Conservation (phyloP, 2,329 filamentous ascomycete species). For the Penicillium hordei region DNA sequence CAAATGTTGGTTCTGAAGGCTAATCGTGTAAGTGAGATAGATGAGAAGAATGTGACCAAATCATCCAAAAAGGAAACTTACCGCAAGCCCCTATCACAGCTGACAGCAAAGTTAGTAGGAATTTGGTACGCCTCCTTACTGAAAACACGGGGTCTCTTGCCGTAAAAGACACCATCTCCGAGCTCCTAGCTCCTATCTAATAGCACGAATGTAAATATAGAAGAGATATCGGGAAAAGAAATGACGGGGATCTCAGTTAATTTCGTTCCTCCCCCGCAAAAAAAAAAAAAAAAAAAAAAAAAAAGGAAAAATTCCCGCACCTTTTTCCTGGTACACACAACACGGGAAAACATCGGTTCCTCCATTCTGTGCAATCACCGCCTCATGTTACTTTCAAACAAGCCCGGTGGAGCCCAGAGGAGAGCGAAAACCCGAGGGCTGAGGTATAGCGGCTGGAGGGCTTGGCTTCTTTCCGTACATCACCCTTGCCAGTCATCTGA, state of each 20-base stretch:
- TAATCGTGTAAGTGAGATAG: background rate
- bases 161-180: slow-evolving; percentile 12
- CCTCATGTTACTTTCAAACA: slow-evolving; percentile 1
- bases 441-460: background rate
- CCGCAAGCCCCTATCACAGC: slow-evolving; percentile 1
- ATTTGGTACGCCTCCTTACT: slow-evolving; percentile 15
- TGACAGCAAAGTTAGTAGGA: background rate
- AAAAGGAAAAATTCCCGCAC: background rate
- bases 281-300: background rate
- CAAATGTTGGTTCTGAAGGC: background rate
- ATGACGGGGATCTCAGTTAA: background rate
- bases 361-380: slow-evolving; percentile 3
- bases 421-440: background rate
- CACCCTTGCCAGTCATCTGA: slow-evolving; percentile 16
- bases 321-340: background rate
- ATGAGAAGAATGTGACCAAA: background rate
- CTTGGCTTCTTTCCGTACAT: slow-evolving; percentile 8
- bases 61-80: background rate
- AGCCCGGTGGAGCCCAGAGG: background rate
- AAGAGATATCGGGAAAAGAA: background rate
- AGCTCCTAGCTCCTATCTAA: background rate
- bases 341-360: no score
- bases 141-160: slow-evolving; percentile 1
- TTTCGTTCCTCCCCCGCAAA: background rate
- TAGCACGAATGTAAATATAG: background rate